Base-by-base conservation (phyloP, 2,329 filamentous ascomycete species). In the Phialophora chinensis region DNA sequence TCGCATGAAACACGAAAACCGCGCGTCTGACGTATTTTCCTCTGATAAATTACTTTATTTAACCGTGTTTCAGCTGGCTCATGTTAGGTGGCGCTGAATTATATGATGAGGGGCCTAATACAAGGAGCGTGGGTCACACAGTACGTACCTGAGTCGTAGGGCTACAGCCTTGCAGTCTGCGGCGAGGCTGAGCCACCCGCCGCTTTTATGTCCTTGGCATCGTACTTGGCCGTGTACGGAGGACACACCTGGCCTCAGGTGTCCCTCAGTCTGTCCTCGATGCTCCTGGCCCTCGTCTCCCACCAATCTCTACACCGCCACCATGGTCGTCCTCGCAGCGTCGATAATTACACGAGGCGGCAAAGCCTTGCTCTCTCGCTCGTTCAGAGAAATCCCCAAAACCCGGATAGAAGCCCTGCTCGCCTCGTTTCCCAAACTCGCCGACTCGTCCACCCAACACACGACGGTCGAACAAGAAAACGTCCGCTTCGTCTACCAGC, bases 401-500 rank as follows among this genome's bases (percentile, higher is more conserved):
- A 97, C 96, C 58, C 89, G 96, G 77, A 93, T 99, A 77, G 96
- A 99, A 85, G 95, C 91, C 64, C 88, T 99, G 65, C 90, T 99
- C 65, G 95, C 96, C 71, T 96, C 94, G 10, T 97, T 99, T 78
- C 96, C 95, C 63, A 99, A 99, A 83, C 91, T 98, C 66, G 93
- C 95, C 75, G 93, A 97, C 80, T 93, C 91, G 69, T 91, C 93
- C 68, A 97, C 93, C 60, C 95, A 99, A 81, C 95, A 99, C 81
- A 99, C 95, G 31, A 99, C 92, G 5, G 93, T 98, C 75, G 95
- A 99, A 82, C 93, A 98, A 82, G 96, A 99, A 84, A 98, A 97
- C 83, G 95, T 99, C 76, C 94, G 95, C 83, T 99, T 97, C 78
- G 95, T 99, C 66, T 99, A 99, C 85, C 95, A 99, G 80, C 96